Percentiles rank a stretch among this genome's conserved stretches.
Evolutionary conservation across 2,329 filamentous ascomycete genomes (phyloP).

Genomic region (Cordyceps fumosorosea): DNA sequence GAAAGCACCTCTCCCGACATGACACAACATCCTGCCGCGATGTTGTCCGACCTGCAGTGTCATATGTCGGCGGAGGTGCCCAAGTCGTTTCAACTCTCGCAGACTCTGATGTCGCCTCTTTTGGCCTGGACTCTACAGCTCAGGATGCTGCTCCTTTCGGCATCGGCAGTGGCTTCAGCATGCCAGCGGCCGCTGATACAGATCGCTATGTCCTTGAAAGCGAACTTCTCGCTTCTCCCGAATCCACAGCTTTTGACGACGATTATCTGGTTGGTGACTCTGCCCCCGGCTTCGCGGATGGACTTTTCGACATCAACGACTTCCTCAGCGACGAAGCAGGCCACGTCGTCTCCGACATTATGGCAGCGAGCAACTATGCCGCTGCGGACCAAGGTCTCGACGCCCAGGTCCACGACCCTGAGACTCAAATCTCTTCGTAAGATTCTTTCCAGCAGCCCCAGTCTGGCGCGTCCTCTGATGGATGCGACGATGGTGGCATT

Average conservation of each 20-base stretch:
- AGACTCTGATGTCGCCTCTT: conserved; percentile 31
- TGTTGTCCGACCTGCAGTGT: conserved; percentile 99
- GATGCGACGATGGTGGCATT: conserved; percentile 69
- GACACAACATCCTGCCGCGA: conserved; percentile 99
- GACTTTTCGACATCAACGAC: conserved; percentile 46
- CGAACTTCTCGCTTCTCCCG: conserved; percentile 68
- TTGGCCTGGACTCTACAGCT: conserved; percentile 46
- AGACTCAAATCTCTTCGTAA: conserved; percentile 55
- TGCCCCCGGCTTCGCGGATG: conserved; percentile 39
- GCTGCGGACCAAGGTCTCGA: conserved; percentile 46
- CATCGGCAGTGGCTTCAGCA: conserved; percentile 62
- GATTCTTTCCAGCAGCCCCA: conserved; percentile 68
- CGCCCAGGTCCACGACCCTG: conserved; percentile 49
- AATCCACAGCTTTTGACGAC: conserved; percentile 58
- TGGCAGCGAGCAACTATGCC: conserved; percentile 43
- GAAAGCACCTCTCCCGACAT: conserved; percentile 61
- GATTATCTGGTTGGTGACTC: conserved; percentile 60
- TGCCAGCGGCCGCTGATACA: conserved; percentile 62
- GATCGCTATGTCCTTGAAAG: conserved; percentile 72
- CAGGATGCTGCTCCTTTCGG: conserved; percentile 57
- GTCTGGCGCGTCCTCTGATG: conserved; percentile 64
- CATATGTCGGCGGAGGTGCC: conserved; percentile 74
- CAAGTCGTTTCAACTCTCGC: conserved; percentile 38
- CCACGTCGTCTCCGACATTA: conserved; percentile 38
- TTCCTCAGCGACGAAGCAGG: conserved; percentile 49